Conservation (phyloP, 192 early-diverging fungal species). For the Globomyces pollinis-pini region DNA sequence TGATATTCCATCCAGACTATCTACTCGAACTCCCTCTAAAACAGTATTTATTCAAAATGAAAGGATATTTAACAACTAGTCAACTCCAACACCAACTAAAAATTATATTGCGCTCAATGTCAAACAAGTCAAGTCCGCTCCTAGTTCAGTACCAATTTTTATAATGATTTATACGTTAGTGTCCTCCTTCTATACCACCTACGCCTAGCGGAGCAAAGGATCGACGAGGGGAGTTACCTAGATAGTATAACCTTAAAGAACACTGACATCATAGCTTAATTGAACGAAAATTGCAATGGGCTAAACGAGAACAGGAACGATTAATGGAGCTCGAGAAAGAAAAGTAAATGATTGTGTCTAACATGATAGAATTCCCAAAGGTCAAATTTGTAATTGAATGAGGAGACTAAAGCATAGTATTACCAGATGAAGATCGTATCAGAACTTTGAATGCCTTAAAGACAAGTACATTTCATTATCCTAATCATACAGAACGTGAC, state of each 20-base stretch:
- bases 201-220: slow-evolving; percentile 15
- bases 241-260: slow-evolving; percentile 44
- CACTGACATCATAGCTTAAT: slow-evolving; percentile 29
- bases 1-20: slow-evolving; percentile 31
- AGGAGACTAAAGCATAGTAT: too few species aligned
- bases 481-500: too few species aligned
- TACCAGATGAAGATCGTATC: slow-evolving; percentile 38
- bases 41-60: too few species aligned
- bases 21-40: too few species aligned
- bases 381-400: too few species aligned
- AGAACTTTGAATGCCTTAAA: slow-evolving; percentile 30
- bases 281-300: slow-evolving; percentile 50
- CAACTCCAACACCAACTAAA: slow-evolving; percentile 21
- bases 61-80: too few species aligned
- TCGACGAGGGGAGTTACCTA: slow-evolving; percentile 42
- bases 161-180: too few species aligned
- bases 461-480: too few species aligned
- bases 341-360: slow-evolving; percentile 19
- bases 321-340: slow-evolving; percentile 27
- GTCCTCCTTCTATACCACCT: slow-evolving; percentile 11
- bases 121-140: slow-evolving; percentile 19
- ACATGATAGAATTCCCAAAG: slow-evolving; percentile 8
- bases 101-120: slow-evolving; percentile 43
- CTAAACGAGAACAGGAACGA: slow-evolving; percentile 37
- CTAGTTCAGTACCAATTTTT: background rate